phyloP scores from a whole-genome alignment of 208 protist genomes.

The Entamoeba nuttalli region DNA sequence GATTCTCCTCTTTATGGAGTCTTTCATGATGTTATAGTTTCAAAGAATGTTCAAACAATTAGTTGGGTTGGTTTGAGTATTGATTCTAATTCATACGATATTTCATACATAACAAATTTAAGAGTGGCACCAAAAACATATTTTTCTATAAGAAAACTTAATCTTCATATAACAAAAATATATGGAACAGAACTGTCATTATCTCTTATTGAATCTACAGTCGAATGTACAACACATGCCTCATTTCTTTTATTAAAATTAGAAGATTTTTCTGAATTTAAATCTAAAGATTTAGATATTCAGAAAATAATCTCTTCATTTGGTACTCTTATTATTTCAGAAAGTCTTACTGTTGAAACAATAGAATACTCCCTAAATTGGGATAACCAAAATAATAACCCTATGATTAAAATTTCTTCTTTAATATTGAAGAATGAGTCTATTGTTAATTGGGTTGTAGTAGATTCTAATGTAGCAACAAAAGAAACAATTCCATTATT shows the following conservation, averaged over 20 bases:
- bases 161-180: not conserved
- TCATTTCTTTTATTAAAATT: no score
- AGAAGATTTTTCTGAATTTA: no score
- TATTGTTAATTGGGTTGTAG: not conserved
- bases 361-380: not conserved
- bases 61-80: not conserved
- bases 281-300: no score
- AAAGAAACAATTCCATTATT: not conserved
- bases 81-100: not conserved
- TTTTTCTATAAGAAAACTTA: not conserved
- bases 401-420: not conserved
- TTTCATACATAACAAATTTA: not conserved
- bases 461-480: not conserved
- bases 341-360: not conserved
- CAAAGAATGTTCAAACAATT: not conserved
- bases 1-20: not conserved
- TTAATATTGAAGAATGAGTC: not conserved
- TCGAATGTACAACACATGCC: no score
- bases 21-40: not conserved
- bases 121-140: not conserved
- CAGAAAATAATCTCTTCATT: not conserved
- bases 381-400: not conserved
- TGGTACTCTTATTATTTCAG: not conserved
- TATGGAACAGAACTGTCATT: not conserved
- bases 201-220: not conserved